phyloP scores from a whole-genome alignment of 2,329 filamentous ascomycete species.

The Talaromyces marneffei region DNA sequence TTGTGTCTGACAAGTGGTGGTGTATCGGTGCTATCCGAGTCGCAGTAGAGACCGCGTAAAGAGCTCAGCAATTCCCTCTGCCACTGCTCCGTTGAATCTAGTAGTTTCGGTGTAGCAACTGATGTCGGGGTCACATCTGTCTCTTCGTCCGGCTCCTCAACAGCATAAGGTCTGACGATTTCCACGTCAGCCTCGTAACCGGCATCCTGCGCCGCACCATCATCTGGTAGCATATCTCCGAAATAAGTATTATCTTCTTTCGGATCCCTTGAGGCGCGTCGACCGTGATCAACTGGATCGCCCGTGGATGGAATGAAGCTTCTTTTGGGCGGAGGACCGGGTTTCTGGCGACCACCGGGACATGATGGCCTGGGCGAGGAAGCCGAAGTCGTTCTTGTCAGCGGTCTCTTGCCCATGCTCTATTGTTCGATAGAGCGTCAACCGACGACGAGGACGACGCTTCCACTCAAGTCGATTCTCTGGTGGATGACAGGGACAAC shows the following conservation, averaged over 20 bases:
- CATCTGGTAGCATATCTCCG: conserved; percentile 22
- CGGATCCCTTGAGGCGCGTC: not conserved
- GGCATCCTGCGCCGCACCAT: conserved; percentile 24
- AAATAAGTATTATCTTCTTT: not conserved
- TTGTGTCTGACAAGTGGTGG: conserved; percentile 14
- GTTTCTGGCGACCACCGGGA: conserved; percentile 3
- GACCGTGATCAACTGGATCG: conserved; percentile 1
- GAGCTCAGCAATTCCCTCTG: conserved; percentile 31
- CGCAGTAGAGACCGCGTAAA: conserved; percentile 28
- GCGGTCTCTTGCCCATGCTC: conserved; percentile 14
- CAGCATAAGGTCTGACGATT: conserved; percentile 34
- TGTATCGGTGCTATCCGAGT: conserved; percentile 21
- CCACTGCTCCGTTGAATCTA: conserved; percentile 25
- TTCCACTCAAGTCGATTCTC: not conserved
- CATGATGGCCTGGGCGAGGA: conserved; percentile 6
- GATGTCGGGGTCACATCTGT: conserved; percentile 14
- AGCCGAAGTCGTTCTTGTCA: not conserved
- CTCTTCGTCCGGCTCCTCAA: conserved; percentile 34
- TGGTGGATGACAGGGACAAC: not conserved
- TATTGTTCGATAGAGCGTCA: not conserved
- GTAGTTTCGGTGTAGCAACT: conserved; percentile 17
- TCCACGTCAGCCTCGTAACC: conserved; percentile 28
- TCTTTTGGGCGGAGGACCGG: conserved; percentile 12
- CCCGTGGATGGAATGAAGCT: not conserved
- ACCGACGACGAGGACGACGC: not conserved